These are phyloP conservation scores for Pistacia vera DNA, from an alignment of 345 rosid species.

Conservation along the genomic window DNA sequence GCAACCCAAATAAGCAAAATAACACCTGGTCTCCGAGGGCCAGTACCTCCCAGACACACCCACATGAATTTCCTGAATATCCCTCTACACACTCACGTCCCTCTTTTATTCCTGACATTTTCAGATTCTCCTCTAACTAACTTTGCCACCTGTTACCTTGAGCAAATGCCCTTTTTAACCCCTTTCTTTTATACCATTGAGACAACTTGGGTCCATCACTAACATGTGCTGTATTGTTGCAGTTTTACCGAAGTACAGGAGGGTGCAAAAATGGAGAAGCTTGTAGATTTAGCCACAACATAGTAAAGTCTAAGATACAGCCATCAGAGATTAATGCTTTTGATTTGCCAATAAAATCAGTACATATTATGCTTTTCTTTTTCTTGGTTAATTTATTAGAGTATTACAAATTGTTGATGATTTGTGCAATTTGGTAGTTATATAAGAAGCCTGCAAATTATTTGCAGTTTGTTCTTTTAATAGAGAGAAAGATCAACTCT, in stretches of 20 bases:
- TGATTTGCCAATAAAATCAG: slow-evolving; percentile 25
- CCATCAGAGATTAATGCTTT: slow-evolving; percentile 19
- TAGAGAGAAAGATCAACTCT: background rate
- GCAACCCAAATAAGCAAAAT: too few species aligned
- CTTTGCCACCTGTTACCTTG: too few species aligned
- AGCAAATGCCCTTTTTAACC: too few species aligned
- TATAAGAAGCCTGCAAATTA: background rate
- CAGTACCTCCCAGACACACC: too few species aligned
- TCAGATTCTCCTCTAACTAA: too few species aligned
- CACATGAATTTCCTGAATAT: too few species aligned
- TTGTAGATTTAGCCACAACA: slow-evolving; percentile 33
- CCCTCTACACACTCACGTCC: too few species aligned
- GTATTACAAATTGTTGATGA: too few species aligned
- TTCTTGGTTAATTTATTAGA: background rate
- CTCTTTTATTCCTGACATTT: too few species aligned
- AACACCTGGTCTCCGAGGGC: too few species aligned
- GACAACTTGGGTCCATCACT: background rate
- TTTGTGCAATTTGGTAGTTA: background rate
- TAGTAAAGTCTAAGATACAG: slow-evolving; percentile 20
- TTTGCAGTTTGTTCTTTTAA: background rate
- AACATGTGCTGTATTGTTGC: slow-evolving; percentile 12
- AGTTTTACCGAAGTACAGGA: slow-evolving; percentile 28
- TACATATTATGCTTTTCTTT: background rate
- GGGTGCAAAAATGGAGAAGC: slow-evolving; percentile 36
- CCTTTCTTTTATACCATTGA: background rate